Evolutionary conservation across 352 stramenopile species (phyloP).

Genomic region (Phytophthora pini): DNA sequence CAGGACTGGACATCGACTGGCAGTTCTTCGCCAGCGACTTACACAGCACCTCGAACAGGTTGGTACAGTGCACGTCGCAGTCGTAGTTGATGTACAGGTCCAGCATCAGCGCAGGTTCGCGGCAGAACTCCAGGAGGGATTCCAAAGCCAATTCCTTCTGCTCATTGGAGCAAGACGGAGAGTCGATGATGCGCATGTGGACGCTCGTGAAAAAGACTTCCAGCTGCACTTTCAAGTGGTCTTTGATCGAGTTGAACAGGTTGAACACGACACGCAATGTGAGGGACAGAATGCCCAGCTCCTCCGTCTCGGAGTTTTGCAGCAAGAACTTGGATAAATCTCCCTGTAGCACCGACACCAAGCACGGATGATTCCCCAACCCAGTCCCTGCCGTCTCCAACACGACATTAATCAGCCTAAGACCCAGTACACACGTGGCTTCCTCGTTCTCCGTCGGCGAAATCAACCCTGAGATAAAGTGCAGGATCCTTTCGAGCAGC

Average conservation of each 20-base stretch:
- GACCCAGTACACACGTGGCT: constrained; percentile 88
- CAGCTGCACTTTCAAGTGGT: constrained; percentile 98
- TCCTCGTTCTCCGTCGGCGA: constrained; percentile 93
- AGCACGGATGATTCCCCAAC: constrained; percentile 71
- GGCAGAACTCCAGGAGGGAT: constrained; percentile 97
- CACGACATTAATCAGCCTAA: constrained; percentile 98
- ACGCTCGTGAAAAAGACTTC: constrained; percentile 99
- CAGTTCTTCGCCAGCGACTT: constrained; percentile 92
- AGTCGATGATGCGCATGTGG: constrained; percentile 95
- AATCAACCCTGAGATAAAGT: constrained; percentile 94
- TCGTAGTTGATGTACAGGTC: constrained; percentile 99
- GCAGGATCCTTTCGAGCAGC: constrained; percentile 93
- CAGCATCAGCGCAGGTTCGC: constrained; percentile 97
- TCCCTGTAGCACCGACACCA: constrained; percentile 92
- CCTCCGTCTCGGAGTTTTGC: constrained; percentile 95
- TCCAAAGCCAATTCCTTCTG: constrained; percentile 92
- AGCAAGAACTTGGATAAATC: constrained; percentile 98
- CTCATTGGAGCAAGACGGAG: constrained; percentile 79
- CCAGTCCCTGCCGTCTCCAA: constrained; percentile 93
- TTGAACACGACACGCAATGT: constrained; percentile 99
- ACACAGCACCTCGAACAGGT: constrained; percentile 98
- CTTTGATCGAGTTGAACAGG: constrained; percentile 99
- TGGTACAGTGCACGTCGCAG: constrained; percentile 98
- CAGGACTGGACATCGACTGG: constrained; percentile 69
- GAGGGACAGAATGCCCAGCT: constrained; percentile 91